Evolutionary conservation across 306 rosid species (phyloP), one percentile per base, ranked within the genome.

Genomic region (Biancaea sappan): DNA sequence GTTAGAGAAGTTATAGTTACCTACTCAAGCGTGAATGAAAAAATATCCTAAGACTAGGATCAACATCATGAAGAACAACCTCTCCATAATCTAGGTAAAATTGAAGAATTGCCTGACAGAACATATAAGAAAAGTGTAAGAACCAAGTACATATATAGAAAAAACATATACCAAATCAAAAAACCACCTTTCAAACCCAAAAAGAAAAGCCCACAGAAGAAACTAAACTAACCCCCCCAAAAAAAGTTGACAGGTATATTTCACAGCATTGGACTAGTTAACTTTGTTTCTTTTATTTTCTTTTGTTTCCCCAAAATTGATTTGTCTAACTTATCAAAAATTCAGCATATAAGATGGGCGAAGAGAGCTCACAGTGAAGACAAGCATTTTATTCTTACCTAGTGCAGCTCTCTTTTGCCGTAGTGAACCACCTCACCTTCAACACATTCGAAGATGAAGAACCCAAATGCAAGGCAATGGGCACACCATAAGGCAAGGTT

Each of bases 61-160:
- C 98, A 68, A 93, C 97, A 77, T 94, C 98, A 77, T 94, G 97
- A 54, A 94, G 88, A 85, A 94, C 94, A 63, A 78, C 65, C 52
- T 94, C 98, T 50, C 96, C 98, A 80, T 91, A 94, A 80, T 91
- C 96, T 32, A 94, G 85, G 81, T 80, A 94, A 90, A 94, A 94
- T 73, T 91, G 98, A 86, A 94, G 95, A 81, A 91, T 87, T 41
- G 77, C 93, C 98, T 94, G 87, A 35, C 13, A 73, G n/a, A 57
- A 50, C 68, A 79, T 66, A 34, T 13, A 41, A 43, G 14, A 64
- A 77, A 75, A 59, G 18, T 29, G 15, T 78, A 60, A 54, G 68
- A 48, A 68, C 11, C 40, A 53, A 37, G n/a, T n/a, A 37, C 5
- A 52, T 7, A 34, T 9, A 28, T 7, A 29, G 29, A 7, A 35